Conservation (phyloP, 2,329 filamentous ascomycete species). For the Monosporascus sp. region DNA sequence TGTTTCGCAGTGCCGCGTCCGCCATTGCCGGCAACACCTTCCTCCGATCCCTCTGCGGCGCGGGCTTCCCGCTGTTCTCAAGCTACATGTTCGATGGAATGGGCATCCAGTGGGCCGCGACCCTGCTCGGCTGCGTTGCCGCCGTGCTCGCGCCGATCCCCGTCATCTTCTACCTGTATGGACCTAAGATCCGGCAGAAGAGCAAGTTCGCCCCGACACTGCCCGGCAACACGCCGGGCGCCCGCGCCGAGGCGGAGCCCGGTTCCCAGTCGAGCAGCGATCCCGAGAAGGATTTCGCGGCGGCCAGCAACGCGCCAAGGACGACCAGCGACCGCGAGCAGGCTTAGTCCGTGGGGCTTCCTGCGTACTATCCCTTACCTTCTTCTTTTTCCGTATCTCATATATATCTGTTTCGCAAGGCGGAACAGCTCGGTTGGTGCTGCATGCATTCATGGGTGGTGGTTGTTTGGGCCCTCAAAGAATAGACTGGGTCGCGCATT, state of each 20-base stretch:
- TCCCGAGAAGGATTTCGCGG: slow-evolving; percentile 30
- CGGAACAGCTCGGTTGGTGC: too few species aligned
- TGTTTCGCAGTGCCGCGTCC: slow-evolving; percentile 53
- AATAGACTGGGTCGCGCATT: too few species aligned
- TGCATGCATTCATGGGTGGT: too few species aligned
- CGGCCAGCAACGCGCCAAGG: slow-evolving; percentile 30
- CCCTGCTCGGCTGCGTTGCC: slow-evolving; percentile 58
- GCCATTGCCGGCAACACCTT: slow-evolving; percentile 81
- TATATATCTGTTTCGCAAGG: too few species aligned
- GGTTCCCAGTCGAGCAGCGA: slow-evolving; percentile 16
- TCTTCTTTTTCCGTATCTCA: too few species aligned
- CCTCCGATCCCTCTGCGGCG: slow-evolving; percentile 71
- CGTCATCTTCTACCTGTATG: slow-evolving; percentile 58
- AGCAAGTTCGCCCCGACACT: slow-evolving; percentile 52
- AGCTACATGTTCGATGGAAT: slow-evolving; percentile 63
- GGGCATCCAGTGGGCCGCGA: slow-evolving; percentile 58
- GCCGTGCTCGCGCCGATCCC: slow-evolving; percentile 56
- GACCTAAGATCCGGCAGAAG: slow-evolving; percentile 49
- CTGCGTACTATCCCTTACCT: not conserved
- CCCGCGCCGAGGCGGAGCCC: not conserved
- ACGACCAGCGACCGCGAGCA: slow-evolving; percentile 21
- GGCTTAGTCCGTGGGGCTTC: slow-evolving; percentile 4
- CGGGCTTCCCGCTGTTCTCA: slow-evolving; percentile 75
- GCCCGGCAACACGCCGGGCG: slow-evolving; percentile 15
- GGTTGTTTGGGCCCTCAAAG: too few species aligned